A percentile compares a stretch with the other conserved stretches of the same genome.
These are phyloP conservation scores for Aspergillus coremiiformis DNA, from an alignment of 495 filamentous ascomycete genomes.

Conservation along the genomic window DNA sequence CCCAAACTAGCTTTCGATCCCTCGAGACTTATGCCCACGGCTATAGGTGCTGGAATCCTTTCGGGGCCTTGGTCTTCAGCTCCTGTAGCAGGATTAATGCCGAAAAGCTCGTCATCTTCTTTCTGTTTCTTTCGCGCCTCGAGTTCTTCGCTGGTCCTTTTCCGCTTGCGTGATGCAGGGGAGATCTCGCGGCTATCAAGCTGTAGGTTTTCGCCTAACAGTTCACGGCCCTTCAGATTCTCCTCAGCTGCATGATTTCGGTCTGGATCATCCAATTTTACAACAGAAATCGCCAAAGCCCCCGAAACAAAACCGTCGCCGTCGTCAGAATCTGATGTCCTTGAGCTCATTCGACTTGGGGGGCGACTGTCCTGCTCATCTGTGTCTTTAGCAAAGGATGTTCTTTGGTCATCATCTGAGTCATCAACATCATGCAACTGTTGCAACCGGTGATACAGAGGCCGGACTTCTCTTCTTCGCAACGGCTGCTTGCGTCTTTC, in stretches of 20 bases:
- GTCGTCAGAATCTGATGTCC: slow-evolving; percentile 55
- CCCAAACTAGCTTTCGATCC: not conserved
- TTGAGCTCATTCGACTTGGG: slow-evolving; percentile 66
- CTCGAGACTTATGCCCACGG: slow-evolving; percentile 1
- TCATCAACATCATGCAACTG: slow-evolving; percentile 52
- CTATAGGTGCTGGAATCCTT: not conserved
- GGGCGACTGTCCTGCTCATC: slow-evolving; percentile 79
- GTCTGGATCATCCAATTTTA: not conserved
- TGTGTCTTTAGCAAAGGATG: slow-evolving; percentile 59
- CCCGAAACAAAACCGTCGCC: slow-evolving; percentile 47
- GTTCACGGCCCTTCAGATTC: not conserved
- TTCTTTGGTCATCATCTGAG: slow-evolving; percentile 52
- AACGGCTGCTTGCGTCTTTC: slow-evolving; percentile 58
- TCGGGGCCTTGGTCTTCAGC: slow-evolving; percentile 6
- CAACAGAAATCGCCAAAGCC: slow-evolving; percentile 8
- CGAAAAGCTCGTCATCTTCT: slow-evolving; percentile 73
- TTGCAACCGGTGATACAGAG: slow-evolving; percentile 51
- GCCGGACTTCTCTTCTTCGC: slow-evolving; percentile 46
- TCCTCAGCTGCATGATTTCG: slow-evolving; percentile 5
- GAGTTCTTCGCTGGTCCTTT: slow-evolving; percentile 54
- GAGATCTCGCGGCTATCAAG: slow-evolving; percentile 22
- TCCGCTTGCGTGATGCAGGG: slow-evolving; percentile 57
- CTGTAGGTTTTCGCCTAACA: not conserved
- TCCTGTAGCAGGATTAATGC: slow-evolving; percentile 27
- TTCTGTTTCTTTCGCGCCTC: slow-evolving; percentile 62